Evolutionary conservation across 352 stramenopile species (phyloP).

Genomic region (Blastocystis sp.): DNA sequence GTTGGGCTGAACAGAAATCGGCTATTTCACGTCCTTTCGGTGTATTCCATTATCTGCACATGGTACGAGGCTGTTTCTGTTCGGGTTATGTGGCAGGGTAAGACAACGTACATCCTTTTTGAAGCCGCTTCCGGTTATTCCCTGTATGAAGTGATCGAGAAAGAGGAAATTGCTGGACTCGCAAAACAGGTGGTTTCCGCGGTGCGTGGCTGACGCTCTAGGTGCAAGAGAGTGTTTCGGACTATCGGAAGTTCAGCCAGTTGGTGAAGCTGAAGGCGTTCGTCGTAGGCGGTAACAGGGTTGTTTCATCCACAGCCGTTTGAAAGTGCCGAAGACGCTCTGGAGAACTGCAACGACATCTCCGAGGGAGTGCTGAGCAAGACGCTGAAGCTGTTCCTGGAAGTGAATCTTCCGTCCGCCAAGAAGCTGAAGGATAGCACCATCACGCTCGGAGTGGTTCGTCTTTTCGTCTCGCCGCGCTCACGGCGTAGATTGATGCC

Average conservation of each 20-base stretch:
- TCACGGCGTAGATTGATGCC: conserved; percentile 83
- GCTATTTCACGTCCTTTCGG: neutral
- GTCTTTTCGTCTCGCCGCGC: neutral
- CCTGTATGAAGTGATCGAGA: conserved; percentile 65
- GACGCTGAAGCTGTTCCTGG: conserved; percentile 96
- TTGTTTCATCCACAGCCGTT: conserved; percentile 86
- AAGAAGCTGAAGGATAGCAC: conserved; percentile 88
- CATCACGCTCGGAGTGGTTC: conserved; percentile 84
- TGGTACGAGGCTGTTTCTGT: neutral
- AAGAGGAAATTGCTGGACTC: conserved; percentile 63
- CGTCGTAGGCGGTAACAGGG: neutral
- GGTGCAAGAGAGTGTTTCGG: conserved; percentile 28
- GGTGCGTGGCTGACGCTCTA: neutral
- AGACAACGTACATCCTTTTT: conserved; percentile 70
- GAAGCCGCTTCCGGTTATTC: conserved; percentile 66
- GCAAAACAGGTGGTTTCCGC: conserved; percentile 3
- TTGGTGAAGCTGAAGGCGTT: conserved; percentile 99
- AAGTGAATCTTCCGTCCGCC: conserved; percentile 98
- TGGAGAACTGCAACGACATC: conserved; percentile 99
- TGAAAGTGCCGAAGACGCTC: conserved; percentile 94
- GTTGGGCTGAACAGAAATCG: neutral
- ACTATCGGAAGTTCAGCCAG: conserved; percentile 86
- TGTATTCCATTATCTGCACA: neutral
- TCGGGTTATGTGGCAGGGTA: conserved; percentile 6
- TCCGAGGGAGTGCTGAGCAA: conserved; percentile 89